Conservation (phyloP, 306 rosid genomes). For the Dryas alaskensis region DNA sequence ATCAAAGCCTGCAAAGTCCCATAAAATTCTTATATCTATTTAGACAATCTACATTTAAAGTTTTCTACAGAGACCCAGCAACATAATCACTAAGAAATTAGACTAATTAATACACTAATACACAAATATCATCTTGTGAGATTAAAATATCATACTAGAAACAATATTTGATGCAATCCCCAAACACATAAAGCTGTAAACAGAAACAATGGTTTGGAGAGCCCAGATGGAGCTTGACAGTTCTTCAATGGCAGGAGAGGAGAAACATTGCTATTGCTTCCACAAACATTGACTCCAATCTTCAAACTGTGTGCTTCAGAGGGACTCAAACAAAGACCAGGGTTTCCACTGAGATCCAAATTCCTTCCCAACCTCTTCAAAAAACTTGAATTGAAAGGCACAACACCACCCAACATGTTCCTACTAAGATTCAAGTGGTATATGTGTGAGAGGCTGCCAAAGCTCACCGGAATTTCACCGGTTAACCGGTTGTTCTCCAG, state of each 20-base stretch:
- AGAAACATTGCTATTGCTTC: slow-evolving; percentile 25
- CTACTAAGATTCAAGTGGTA: slow-evolving; percentile 57
- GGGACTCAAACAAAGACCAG: slow-evolving; percentile 46
- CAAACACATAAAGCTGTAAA: slow-evolving; percentile 17
- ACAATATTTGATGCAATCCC: slow-evolving; percentile 24
- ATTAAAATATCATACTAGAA: slow-evolving; percentile 9
- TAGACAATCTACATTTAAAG: neutral
- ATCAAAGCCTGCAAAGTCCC: neutral
- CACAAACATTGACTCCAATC: slow-evolving; percentile 48
- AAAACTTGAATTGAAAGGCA: slow-evolving; percentile 55
- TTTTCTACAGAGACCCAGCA: neutral
- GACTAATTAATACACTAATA: neutral
- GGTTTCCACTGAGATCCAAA: slow-evolving; percentile 52
- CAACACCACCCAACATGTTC: slow-evolving; percentile 38
- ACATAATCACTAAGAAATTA: neutral
- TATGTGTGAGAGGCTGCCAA: slow-evolving; percentile 38
- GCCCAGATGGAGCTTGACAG: slow-evolving; percentile 25
- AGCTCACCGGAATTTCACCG: slow-evolving; percentile 38
- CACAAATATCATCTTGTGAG: neutral
- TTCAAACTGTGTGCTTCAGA: slow-evolving; percentile 34
- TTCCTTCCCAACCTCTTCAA: slow-evolving; percentile 46
- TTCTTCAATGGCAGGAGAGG: slow-evolving; percentile 28
- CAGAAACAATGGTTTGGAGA: slow-evolving; percentile 22
- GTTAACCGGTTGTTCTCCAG: slow-evolving; percentile 42
- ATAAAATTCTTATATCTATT: neutral